Evolutionary conservation across 2,329 filamentous ascomycete species (phyloP), one percentile per base, ranked within the genome.

Genomic region (Nothomitra cinnamomea): DNA sequence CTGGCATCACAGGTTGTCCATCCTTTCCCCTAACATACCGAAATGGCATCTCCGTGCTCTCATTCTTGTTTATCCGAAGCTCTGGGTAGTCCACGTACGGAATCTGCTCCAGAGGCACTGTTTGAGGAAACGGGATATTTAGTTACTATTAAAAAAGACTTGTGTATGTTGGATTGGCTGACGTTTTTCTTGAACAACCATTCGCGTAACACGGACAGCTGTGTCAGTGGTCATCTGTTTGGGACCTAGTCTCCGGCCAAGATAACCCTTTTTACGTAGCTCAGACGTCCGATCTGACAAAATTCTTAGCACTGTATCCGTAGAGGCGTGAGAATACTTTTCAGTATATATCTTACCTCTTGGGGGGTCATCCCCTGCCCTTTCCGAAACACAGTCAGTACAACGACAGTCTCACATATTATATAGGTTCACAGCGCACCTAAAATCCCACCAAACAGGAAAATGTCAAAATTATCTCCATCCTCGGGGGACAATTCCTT

Each of bases 221-320:
- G 92, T 98, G 66, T 98, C 92, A 3, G 92, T 98, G 2, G 92
- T 96, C 90, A 98, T 95, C 69, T 98, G 92, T 61, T 89, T 83
- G 6, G 90, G 87, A 0, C 92, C 92, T 28, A 98, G 74, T 55
- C 92, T 78, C 53, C 92, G 81, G 55, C 90, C 88, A 55, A 82
- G 75, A 62, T 94, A 98, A 2, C 92, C 92, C 66, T 96, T 95
- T 68, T 87, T 88, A 52, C 92, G 81, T 61, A 98, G 72, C 67
- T 98, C 92, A n/a, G 86, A 90, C 3, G 92, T 98, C 57, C 92
- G 83, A 69, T 96, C 90, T 94, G 55, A 13, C 7, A 21, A 10
- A 15, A 40, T 15, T 24, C n/a, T 41, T 22, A 28, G 38, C 21
- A 12, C 38, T n/a, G 21, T 28, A 40, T 22, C 32, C 17, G 52